phyloP scores from a whole-genome alignment of 306 rosid genomes.

The Cucurbita moschata region DNA sequence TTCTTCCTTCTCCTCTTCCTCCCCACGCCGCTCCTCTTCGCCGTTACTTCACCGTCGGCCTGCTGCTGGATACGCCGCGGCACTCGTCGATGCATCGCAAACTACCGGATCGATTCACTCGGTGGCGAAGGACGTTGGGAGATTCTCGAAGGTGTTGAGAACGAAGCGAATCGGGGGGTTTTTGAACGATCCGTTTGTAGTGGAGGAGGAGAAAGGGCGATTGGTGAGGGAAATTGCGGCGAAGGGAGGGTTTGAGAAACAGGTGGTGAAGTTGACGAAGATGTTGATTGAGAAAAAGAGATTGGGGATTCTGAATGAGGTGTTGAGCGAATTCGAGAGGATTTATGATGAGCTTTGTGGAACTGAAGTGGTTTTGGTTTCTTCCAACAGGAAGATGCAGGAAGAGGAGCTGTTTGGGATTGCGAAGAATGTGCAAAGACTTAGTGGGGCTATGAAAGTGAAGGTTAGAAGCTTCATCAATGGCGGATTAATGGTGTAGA shows the following conservation, averaged over 20 bases:
- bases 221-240: slow-evolving; percentile 16
- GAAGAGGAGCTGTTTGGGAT: slow-evolving; percentile 31
- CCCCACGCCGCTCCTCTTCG: slow-evolving; percentile 6
- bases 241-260: slow-evolving; percentile 31
- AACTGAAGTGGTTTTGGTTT: slow-evolving; percentile 42
- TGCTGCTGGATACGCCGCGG: slow-evolving; percentile 71
- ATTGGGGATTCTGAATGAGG: slow-evolving; percentile 26
- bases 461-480: slow-evolving; percentile 37
- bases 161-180: slow-evolving; percentile 9
- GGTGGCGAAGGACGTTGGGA: slow-evolving; percentile 38
- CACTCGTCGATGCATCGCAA: slow-evolving; percentile 49
- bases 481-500: neutral
- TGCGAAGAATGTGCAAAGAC: slow-evolving; percentile 28
- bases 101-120: slow-evolving; percentile 30
- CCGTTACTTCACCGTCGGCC: slow-evolving; percentile 24
- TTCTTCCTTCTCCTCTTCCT: slow-evolving; percentile 8
- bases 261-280: slow-evolving; percentile 41
- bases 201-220: slow-evolving; percentile 23
- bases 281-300: slow-evolving; percentile 46
- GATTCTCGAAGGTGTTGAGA: slow-evolving; percentile 30
- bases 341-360: slow-evolving; percentile 49
- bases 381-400: slow-evolving; percentile 27
- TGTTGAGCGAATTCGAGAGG: slow-evolving; percentile 59
- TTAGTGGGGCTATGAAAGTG: slow-evolving; percentile 38
- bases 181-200: slow-evolving; percentile 9